Base-by-base conservation (phyloP, 257 asterid genomes). In the Handroanthus guayacan region DNA sequence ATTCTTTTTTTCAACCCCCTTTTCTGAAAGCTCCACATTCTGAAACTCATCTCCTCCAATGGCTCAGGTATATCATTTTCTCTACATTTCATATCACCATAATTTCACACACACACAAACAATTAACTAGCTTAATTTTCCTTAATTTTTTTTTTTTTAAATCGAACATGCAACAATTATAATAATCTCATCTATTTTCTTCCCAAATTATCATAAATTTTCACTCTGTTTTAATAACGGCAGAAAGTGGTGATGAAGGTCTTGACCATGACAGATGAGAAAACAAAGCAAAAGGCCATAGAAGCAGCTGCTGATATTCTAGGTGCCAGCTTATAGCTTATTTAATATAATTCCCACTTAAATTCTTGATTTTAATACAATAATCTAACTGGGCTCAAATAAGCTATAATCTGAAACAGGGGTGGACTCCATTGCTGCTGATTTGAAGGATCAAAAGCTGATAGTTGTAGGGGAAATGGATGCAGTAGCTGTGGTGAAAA, bases 261-360 rank as follows among this genome's bases (percentile, higher is more conserved):
- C 41, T 39, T 85, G 16, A 90, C 92, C 74, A 90, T 90, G 97
- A 80, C 92, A 13, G 97, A 92, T 83, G 93, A 92, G 44, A 92
- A 80, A 79, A 92, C 95, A 16, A 92, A 87, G 87, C 90, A 92
- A 84, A 92, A 85, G 77, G 94, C 97, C 71, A 85, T 90, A 0
- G 97, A 90, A 85, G 97, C 97, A 13, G 97, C 93, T 45, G 97
- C 97, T 16, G 95, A 92, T 82, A 80, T 92, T 56, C 25, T 75
- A 1, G 97, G 97, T 92, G 85, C 8, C 45, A 2, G 31, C 31
- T 25, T 25, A 25, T 25, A 25, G 31, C 31, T 25, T 25, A 25
- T 25, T 25, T 25, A 25, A 25, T 25, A 25, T 25, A 25, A 2
- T 62, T 3, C 7, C 7, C 18, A 13, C 2, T 55, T 9, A 6